Conservation (phyloP, 2,329 filamentous ascomycete species). For the Hypoxylon sp. region DNA sequence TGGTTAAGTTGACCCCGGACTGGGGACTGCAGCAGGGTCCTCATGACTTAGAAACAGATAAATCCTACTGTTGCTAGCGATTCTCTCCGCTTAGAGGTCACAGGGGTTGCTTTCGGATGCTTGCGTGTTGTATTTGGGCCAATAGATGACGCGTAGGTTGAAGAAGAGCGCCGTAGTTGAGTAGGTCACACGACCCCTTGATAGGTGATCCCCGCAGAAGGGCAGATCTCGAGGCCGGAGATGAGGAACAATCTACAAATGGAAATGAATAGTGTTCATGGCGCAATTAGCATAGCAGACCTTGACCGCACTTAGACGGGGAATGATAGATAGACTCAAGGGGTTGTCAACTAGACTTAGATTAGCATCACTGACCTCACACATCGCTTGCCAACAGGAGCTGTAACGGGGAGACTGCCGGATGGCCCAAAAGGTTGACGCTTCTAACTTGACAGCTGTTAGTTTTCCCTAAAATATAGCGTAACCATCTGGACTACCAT, state of each 20-base stretch:
- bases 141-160: slow-evolving; percentile 35
- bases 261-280: slow-evolving; percentile 29
- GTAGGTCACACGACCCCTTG: slow-evolving; percentile 44
- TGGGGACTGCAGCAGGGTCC: slow-evolving; percentile 18
- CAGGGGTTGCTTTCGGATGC: slow-evolving; percentile 29
- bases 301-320: slow-evolving; percentile 6
- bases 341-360: slow-evolving; percentile 10
- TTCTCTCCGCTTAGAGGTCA: slow-evolving; percentile 30
- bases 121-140: slow-evolving; percentile 29
- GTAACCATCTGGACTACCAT: slow-evolving; percentile 11
- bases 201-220: slow-evolving; percentile 37
- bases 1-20: slow-evolving; percentile 26
- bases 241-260: slow-evolving; percentile 32
- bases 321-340: slow-evolving; percentile 15
- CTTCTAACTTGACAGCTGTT: slow-evolving; percentile 14
- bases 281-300: slow-evolving; percentile 26
- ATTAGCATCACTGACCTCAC: slow-evolving; percentile 20
- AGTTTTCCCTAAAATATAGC: slow-evolving; percentile 8
- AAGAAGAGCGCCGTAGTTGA: slow-evolving; percentile 32
- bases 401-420: slow-evolving; percentile 19
- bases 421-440: slow-evolving; percentile 6
- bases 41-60: slow-evolving; percentile 25
- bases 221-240: slow-evolving; percentile 38
- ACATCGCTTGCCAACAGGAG: slow-evolving; percentile 18
- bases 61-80: slow-evolving; percentile 16